Evolutionary conservation across 2,329 filamentous ascomycete species (phyloP), one percentile per base, ranked within the genome.

Genomic region (Emmonsiellopsis sp.): DNA sequence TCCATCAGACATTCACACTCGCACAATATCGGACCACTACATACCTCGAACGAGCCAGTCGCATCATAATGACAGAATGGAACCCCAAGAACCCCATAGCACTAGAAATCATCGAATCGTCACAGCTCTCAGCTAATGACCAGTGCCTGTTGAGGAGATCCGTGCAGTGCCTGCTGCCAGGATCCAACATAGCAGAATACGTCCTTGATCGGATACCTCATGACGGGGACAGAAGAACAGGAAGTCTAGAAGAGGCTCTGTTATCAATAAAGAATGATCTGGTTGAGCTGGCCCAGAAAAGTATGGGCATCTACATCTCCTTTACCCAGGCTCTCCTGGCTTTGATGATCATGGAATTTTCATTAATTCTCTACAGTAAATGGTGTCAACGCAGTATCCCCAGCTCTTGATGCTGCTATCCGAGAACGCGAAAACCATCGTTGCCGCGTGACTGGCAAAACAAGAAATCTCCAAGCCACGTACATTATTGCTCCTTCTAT

Each of bases 401-500:
- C 52, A 21, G 46, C 54, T 5, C 48, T 49, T 27, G 56, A 54
- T 32, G 49, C 56, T 49, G 54, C 49, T 42, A 17, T 58, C 27
- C 37, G 45, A 14, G 44, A 54, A 33, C 52, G 56, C 7, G 56
- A 58, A 27, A 27, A 34, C 13, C 3, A 51, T 39, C 37, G 52
- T 21, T 58, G 56, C 47, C 55, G 49, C 32, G 45, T 56, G 31
- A 58, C 52, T 1, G 54, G 56, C 5, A n/a, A 27, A 1, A 14
- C 17, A n/a, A 42, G 11, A n/a, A 45, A 52, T 17, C 14, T 42
- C 5, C 49, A 53, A 31, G 42, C 52, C 27, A 56, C 49, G 14
- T 53, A 56, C 17, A 56, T 58, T 21, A 42, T 56, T 32, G 5
- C 54, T 42, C 52, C 54, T 17, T 56, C 56, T 4, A 54, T 58